Conservation (phyloP, 2,329 filamentous ascomycete species). For the Phoma herbarum region DNA sequence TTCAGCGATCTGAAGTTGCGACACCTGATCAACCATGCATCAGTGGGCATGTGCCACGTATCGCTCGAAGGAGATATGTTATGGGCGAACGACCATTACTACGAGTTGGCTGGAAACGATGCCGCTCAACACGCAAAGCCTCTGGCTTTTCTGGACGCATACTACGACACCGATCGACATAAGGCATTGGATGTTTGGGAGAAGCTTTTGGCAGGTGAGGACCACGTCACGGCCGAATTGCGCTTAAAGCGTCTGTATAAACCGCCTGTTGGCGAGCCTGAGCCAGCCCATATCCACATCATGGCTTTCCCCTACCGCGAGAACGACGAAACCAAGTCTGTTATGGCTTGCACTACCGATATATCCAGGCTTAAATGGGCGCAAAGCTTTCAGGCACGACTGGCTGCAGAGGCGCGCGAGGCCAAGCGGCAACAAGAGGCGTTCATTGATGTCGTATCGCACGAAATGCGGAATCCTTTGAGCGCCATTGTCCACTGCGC, state of each 20-base stretch:
- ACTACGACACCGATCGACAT: constrained; percentile 38
- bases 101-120: constrained; percentile 35
- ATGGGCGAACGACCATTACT: constrained; percentile 50
- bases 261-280: constrained; percentile 41
- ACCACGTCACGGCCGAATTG: constrained; percentile 40
- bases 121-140: constrained; percentile 27
- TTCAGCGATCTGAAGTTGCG: constrained; percentile 47
- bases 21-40: constrained; percentile 47
- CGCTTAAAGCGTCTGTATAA: constrained; percentile 44
- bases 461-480: constrained; percentile 59
- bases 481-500: constrained; percentile 57
- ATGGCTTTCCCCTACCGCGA: constrained; percentile 48
- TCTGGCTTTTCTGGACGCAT: constrained; percentile 40
- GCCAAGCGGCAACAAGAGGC: constrained; percentile 52
- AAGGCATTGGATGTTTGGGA: constrained; percentile 40
- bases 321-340: constrained; percentile 40
- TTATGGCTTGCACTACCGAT: constrained; percentile 53
- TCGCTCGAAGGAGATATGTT: constrained; percentile 42
- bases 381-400: constrained; percentile 49
- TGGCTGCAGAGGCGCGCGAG: constrained; percentile 51
- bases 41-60: constrained; percentile 47
- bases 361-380: constrained; percentile 53
- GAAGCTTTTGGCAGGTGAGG: constrained; percentile 32
- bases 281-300: constrained; percentile 45
- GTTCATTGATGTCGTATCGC: constrained; percentile 52